These are phyloP conservation scores for Nakaseomyces delphensis DNA, from an alignment of 1,139 yeast species.

Conservation along the genomic window DNA sequence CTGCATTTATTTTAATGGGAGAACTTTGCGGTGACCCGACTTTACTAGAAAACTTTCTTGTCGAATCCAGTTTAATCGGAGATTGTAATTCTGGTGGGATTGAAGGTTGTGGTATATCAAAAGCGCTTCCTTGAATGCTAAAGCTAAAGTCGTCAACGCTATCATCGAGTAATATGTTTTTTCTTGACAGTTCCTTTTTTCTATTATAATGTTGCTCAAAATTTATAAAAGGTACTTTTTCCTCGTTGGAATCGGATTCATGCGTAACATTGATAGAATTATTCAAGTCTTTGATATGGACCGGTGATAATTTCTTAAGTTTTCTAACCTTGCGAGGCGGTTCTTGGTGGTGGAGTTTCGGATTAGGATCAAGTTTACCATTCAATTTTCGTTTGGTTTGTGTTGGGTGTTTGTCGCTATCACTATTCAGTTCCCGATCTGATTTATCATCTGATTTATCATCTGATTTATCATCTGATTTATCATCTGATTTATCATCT, in stretches of 20 bases:
- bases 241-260: constrained; percentile 6
- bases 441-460: background rate
- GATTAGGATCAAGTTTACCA: background rate
- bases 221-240: constrained; percentile 17
- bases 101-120: constrained; percentile 19
- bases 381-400: background rate
- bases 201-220: constrained; percentile 19
- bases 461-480: background rate
- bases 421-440: too few relatives aligned
- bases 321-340: constrained; percentile 14
- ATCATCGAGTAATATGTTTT: constrained; percentile 26
- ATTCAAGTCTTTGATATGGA: constrained; percentile 4
- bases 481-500: background rate
- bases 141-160: constrained; percentile 29
- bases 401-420: too few relatives aligned
- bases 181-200: constrained; percentile 15
- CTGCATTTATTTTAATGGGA: background rate
- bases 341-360: background rate
- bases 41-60: background rate
- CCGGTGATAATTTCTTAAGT: constrained; percentile 15
- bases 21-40: background rate
- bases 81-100: constrained; percentile 5
- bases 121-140: constrained; percentile 26
- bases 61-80: background rate
- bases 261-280: constrained; percentile 8